These are phyloP conservation scores for Suhomyces taliae DNA, from an alignment of 1,139 yeast genomes.

Conservation along the genomic window DNA sequence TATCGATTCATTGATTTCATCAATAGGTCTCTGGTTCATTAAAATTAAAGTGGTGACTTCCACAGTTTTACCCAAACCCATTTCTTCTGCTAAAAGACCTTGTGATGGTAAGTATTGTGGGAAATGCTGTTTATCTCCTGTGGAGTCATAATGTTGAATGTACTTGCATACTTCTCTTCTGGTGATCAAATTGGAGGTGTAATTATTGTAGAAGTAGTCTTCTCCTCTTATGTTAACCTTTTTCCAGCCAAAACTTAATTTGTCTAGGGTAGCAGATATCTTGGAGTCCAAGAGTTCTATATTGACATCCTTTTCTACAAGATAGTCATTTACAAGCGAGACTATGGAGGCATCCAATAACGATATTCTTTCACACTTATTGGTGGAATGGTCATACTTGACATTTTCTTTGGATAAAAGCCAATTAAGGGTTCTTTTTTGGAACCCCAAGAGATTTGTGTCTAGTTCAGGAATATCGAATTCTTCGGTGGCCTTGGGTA, in stretches of 20 bases:
- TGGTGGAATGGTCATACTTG: slow-evolving; percentile 30
- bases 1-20: slow-evolving; percentile 43
- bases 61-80: slow-evolving; percentile 95
- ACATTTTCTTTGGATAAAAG: slow-evolving; percentile 59
- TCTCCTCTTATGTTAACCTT: slow-evolving; percentile 21
- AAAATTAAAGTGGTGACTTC: slow-evolving; percentile 70
- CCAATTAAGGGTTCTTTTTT: slow-evolving; percentile 66
- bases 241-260: slow-evolving; percentile 55
- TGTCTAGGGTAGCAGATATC: slow-evolving; percentile 30
- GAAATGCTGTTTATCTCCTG: slow-evolving; percentile 11
- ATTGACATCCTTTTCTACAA: slow-evolving; percentile 7
- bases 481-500: slow-evolving; percentile 20
- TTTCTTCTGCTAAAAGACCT: slow-evolving; percentile 85
- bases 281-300: slow-evolving; percentile 11
- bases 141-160: slow-evolving; percentile 22
- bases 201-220: slow-evolving; percentile 48
- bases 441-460: slow-evolving; percentile 56
- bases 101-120: slow-evolving; percentile 45
- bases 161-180: slow-evolving; percentile 28
- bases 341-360: slow-evolving; percentile 18
- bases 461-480: slow-evolving; percentile 50
- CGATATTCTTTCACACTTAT: slow-evolving; percentile 19
- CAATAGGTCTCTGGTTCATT: slow-evolving; percentile 52
- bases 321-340: slow-evolving; percentile 6
- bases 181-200: slow-evolving; percentile 48